phyloP scores from a whole-genome alignment of 2,329 filamentous ascomycete species.

The Aspergillus uvarum region DNA sequence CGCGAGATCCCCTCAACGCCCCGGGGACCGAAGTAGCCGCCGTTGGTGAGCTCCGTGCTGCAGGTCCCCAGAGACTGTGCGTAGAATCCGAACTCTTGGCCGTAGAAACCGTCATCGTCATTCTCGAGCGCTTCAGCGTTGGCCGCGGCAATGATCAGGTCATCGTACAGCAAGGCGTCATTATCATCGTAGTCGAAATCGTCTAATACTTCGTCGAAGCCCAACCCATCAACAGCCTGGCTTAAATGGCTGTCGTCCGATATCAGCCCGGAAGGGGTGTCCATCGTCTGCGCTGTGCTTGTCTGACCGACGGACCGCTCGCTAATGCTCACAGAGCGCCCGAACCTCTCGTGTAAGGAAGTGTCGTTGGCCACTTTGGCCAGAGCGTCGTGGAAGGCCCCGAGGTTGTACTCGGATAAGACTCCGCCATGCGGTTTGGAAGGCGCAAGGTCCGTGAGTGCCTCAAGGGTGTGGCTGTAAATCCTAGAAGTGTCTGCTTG shows the following conservation, averaged over 20 bases:
- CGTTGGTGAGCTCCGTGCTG: slow-evolving; percentile 65
- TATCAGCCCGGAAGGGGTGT: slow-evolving; percentile 47
- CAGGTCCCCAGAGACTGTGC: slow-evolving; percentile 56
- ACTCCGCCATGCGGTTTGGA: slow-evolving; percentile 35
- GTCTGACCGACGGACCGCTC: slow-evolving; percentile 40
- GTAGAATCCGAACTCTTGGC: slow-evolving; percentile 95
- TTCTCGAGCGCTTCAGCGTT: slow-evolving; percentile 92
- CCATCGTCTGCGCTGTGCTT: slow-evolving; percentile 37
- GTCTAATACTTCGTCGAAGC: slow-evolving; percentile 44
- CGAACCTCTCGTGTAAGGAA: slow-evolving; percentile 72
- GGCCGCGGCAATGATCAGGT: slow-evolving; percentile 88
- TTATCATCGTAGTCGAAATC: slow-evolving; percentile 59
- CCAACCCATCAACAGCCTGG: slow-evolving; percentile 42
- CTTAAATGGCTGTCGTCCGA: slow-evolving; percentile 53
- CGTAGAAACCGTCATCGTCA: slow-evolving; percentile 92
- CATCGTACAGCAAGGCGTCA: slow-evolving; percentile 73
- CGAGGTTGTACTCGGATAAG: slow-evolving; percentile 58
- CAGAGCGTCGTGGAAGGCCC: slow-evolving; percentile 79
- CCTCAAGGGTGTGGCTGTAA: slow-evolving; percentile 28
- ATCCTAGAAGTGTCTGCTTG: slow-evolving; percentile 19
- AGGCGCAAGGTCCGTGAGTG: slow-evolving; percentile 36
- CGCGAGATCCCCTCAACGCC: slow-evolving; percentile 63
- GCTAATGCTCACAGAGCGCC: slow-evolving; percentile 56
- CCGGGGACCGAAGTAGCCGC: slow-evolving; percentile 83
- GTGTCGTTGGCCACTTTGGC: slow-evolving; percentile 78